Conservation (phyloP, 139 green algal species). For the Prasinococcaceae sp. region DNA sequence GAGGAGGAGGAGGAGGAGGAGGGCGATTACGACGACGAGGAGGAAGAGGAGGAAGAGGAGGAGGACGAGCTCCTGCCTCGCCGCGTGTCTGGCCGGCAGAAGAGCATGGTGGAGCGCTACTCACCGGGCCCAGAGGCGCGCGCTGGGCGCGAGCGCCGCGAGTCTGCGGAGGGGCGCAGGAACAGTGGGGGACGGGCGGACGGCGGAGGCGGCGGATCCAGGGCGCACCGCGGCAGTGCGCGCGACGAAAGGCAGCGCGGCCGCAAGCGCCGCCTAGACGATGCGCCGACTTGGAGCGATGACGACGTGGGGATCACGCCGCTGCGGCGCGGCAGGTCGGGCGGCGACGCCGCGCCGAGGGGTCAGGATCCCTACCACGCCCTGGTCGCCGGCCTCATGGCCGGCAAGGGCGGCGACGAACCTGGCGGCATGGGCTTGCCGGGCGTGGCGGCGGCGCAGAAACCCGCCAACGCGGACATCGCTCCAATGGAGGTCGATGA, state of each 20-base stretch:
- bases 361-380: background rate
- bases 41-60: constrained; percentile 1
- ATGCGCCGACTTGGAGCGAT: background rate
- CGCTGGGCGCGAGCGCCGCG: background rate
- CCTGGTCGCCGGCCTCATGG: background rate
- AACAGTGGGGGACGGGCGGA: constrained; percentile 1
- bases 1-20: constrained; percentile 7
- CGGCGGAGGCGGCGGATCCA: background rate
- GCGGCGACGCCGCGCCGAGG: background rate
- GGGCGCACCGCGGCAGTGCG: too few relatives aligned
- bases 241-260: background rate
- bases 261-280: background rate
- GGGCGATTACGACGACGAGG: background rate
- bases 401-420: background rate
- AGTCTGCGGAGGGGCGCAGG: background rate
- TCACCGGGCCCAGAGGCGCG: constrained; percentile 16
- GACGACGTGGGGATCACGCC: background rate
- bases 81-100: constrained; percentile 18
- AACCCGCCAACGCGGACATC: constrained; percentile 48
- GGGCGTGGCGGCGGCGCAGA: constrained; percentile 8
- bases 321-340: background rate
- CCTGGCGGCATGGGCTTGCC: background rate
- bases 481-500: constrained; percentile 69
- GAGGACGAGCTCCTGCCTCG: background rate
- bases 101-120: constrained; percentile 19